Conservation (phyloP, 768 basidiomycete species). For the Tubosaeta sp. region DNA sequence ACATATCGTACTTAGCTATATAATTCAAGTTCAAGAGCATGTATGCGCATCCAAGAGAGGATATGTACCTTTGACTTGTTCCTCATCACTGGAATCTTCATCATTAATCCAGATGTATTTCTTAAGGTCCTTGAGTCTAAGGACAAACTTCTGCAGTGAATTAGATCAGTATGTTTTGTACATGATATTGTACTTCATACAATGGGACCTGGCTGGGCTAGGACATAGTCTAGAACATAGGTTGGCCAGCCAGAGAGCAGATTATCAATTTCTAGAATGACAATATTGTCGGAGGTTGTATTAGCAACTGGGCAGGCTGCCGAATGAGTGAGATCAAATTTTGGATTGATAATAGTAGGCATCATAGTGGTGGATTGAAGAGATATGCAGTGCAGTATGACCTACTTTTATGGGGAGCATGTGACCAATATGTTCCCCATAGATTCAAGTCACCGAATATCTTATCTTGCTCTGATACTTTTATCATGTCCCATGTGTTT, state of each 20-base stretch:
- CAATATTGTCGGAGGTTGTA: not conserved
- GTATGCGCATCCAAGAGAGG: not conserved
- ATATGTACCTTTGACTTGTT: not conserved
- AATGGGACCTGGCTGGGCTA: not conserved
- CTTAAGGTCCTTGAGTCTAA: not conserved
- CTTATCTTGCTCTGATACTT: not conserved
- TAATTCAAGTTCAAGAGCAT: not conserved
- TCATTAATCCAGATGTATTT: not conserved
- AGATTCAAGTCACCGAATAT: too few relatives aligned
- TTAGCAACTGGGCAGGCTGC: not conserved
- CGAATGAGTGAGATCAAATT: not conserved
- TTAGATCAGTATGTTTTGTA: too few relatives aligned
- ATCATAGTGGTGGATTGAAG: not conserved
- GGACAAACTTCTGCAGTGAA: not conserved
- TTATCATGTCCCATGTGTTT: not conserved
- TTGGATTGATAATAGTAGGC: not conserved
- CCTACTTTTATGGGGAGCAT: too few relatives aligned
- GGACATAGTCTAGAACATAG: not conserved
- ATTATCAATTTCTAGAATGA: not conserved
- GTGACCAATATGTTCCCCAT: too few relatives aligned
- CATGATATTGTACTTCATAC: not conserved
- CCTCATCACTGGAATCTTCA: not conserved
- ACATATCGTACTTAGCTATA: not conserved
- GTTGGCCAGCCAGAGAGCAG: not conserved
- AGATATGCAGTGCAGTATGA: too few relatives aligned